Percentiles rank a stretch among this genome's conserved stretches.
These are phyloP conservation scores for Fusarium haematococcum DNA, from an alignment of 2,329 filamentous ascomycete genomes.

Conservation along the genomic window DNA sequence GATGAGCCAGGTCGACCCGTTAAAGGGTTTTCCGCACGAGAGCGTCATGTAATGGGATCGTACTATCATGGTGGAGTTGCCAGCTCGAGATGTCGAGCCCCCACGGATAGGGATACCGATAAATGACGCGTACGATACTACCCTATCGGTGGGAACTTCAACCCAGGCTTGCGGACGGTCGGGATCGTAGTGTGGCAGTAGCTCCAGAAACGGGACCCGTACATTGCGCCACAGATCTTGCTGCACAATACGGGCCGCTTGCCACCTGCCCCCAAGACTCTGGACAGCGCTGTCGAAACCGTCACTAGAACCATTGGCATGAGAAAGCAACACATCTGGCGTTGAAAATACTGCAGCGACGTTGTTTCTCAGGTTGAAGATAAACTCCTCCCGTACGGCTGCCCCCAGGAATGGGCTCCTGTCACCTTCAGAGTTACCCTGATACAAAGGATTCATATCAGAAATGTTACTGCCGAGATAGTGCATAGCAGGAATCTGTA, in stretches of 20 bases:
- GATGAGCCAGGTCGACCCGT: not conserved
- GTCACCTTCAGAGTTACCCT: rapidly evolving
- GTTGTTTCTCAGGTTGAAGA: not conserved
- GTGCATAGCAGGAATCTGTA: not conserved
- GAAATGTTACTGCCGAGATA: not conserved
- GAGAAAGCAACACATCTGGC: not conserved
- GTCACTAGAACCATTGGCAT: not conserved
- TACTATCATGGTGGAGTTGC: conserved; percentile 6
- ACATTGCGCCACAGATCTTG: not conserved
- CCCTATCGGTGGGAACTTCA: not conserved
- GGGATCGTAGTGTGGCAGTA: not conserved
- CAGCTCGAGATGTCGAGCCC: not conserved
- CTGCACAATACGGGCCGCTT: not conserved
- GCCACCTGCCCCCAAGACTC: not conserved
- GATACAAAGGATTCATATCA: not conserved
- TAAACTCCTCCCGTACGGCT: not conserved
- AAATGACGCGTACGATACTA: not conserved
- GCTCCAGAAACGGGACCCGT: not conserved
- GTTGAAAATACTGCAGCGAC: not conserved
- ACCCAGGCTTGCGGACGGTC: not conserved
- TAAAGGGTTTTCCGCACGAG: not conserved
- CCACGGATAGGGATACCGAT: conserved; percentile 1
- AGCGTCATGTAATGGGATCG: conserved; percentile 8
- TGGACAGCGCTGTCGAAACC: rapidly evolving
- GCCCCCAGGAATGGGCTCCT: not conserved